Evolutionary conservation across 2,329 filamentous ascomycete species (phyloP).

Genomic region (Byssoonygena ceratinophila): DNA sequence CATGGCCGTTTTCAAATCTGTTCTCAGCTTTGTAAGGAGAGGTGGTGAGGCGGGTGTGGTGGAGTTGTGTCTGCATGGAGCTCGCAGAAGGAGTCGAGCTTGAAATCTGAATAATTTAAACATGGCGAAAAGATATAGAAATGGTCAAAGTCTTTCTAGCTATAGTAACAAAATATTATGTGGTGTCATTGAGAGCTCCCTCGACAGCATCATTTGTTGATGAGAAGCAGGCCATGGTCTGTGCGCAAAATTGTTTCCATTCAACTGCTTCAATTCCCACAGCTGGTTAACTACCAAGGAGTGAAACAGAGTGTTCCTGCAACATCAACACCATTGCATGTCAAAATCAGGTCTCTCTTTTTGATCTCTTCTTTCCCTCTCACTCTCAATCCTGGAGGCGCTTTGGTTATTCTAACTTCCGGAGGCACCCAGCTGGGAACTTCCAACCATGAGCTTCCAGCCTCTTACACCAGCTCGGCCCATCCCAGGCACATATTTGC

Average conservation of each 20-base stretch:
- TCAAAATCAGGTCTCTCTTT: neutral
- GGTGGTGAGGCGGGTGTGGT: conserved; percentile 31
- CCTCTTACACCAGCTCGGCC: conserved; percentile 34
- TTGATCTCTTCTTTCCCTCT: neutral
- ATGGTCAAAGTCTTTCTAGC: too few relatives aligned
- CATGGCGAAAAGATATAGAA: conserved; percentile 21
- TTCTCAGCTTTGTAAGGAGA: conserved; percentile 36
- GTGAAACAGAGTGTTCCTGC: neutral
- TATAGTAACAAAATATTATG: too few relatives aligned
- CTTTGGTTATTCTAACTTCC: neutral
- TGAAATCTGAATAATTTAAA: conserved; percentile 25
- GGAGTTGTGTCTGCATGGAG: conserved; percentile 33
- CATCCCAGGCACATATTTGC: conserved; percentile 35
- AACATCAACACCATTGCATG: neutral
- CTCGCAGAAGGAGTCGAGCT: conserved; percentile 17
- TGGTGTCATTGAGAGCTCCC: neutral
- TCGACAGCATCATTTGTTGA: neutral
- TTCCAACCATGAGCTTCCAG: conserved; percentile 34
- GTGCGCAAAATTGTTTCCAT: conserved; percentile 32
- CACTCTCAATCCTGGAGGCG: conserved; percentile 3
- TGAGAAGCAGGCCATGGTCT: conserved; percentile 13
- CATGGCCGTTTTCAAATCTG: conserved; percentile 42
- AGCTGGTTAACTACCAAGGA: neutral
- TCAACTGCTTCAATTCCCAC: conserved; percentile 7
- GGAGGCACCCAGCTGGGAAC: conserved; percentile 11